Evolutionary conservation across 2,329 filamentous ascomycete species (phyloP).

Genomic region (Akanthomyces uredinophilus): DNA sequence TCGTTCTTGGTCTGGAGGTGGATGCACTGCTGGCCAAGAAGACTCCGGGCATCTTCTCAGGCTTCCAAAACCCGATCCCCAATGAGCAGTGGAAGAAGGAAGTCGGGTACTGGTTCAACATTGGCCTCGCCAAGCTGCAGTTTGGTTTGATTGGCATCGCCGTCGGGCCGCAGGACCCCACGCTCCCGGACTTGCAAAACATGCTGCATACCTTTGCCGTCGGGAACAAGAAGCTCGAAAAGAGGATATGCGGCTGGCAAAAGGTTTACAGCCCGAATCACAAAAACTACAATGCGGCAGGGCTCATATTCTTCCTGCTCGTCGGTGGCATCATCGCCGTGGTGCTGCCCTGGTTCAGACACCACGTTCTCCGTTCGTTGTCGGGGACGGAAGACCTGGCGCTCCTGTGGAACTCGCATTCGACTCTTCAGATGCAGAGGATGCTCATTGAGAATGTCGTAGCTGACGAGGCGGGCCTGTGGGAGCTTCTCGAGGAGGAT

Average conservation of each 20-base stretch:
- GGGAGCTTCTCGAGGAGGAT: neutral
- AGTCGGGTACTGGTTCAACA: conserved; percentile 14
- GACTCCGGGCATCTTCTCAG: neutral
- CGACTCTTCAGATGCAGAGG: neutral
- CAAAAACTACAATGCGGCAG: neutral
- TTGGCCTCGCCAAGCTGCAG: conserved; percentile 15
- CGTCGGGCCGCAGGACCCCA: conserved; percentile 9
- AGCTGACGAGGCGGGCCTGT: neutral
- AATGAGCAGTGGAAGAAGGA: conserved; percentile 16
- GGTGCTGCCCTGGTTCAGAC: neutral
- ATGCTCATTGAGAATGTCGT: neutral
- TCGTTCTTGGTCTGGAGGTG: conserved; percentile 2
- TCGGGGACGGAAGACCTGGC: neutral
- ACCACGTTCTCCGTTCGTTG: neutral
- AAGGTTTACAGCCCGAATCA: neutral
- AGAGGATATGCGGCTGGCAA: neutral
- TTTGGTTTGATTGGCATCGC: conserved; percentile 7
- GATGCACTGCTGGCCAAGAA: conserved; percentile 7
- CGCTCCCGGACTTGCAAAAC: conserved; percentile 8
- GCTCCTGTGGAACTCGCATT: neutral
- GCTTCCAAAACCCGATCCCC: conserved; percentile 9
- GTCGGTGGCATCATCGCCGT: neutral
- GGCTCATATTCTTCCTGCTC: neutral
- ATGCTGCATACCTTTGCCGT: neutral
- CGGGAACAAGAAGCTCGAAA: neutral